Conservation (phyloP, 2,329 filamentous ascomycete species). For the Cercospora beticola region DNA sequence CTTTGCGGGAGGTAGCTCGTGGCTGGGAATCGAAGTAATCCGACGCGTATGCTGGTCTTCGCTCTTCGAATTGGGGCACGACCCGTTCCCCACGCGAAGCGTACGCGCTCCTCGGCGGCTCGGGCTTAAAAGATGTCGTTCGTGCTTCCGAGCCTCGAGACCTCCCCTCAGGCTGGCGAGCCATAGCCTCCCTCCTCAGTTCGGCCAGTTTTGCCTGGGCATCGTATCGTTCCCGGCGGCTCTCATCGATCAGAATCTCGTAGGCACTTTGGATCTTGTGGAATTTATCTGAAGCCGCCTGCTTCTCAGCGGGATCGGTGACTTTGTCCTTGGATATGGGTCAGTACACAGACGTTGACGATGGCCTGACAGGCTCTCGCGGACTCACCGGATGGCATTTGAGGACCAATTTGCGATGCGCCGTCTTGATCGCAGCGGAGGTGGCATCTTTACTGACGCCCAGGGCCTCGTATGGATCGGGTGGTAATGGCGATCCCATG, state of each 20-base stretch:
- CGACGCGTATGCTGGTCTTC: constrained; percentile 30
- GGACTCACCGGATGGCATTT: constrained; percentile 63
- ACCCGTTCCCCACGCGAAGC: constrained; percentile 19
- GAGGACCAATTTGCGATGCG: constrained; percentile 87
- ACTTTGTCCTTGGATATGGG: constrained; percentile 48
- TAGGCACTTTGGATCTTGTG: constrained; percentile 91
- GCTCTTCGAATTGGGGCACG: constrained; percentile 36
- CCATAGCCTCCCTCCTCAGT: constrained; percentile 57
- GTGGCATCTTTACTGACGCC: constrained; percentile 70
- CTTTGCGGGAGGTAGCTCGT: constrained; percentile 40
- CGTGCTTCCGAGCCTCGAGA: constrained; percentile 20
- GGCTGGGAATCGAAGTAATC: constrained; percentile 40
- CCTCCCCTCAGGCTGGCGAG: constrained; percentile 36
- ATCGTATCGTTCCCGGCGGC: constrained; percentile 72
- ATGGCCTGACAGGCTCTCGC: background rate
- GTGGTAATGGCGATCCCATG: constrained; percentile 42
- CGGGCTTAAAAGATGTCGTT: constrained; percentile 21
- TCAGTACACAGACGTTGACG: background rate
- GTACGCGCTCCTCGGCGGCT: constrained; percentile 17
- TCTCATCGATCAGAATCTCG: constrained; percentile 80
- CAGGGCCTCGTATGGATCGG: constrained; percentile 83
- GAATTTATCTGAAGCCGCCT: constrained; percentile 80
- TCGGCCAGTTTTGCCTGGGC: constrained; percentile 67
- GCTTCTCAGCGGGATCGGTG: constrained; percentile 72
- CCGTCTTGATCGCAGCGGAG: constrained; percentile 77